Evolutionary conservation across 73 alveolate genomes (phyloP), one percentile per base, ranked within the genome.

Genomic region (Blepharisma stoltei): DNA sequence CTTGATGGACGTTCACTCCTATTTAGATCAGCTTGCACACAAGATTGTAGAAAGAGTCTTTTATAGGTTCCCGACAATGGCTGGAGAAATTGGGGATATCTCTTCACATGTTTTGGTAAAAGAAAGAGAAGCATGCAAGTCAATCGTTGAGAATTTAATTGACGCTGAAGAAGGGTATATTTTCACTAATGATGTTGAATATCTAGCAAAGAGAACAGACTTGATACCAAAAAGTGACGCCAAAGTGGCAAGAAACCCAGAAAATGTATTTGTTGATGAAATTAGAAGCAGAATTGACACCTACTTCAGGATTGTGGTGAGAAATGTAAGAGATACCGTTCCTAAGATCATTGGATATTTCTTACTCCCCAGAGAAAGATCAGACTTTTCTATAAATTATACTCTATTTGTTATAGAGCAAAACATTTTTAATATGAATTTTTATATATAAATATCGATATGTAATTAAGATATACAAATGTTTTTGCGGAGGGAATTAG

Each of bases 281-380:
- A 85, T 93, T 53, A 88, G 96, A 78, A 85, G 78, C 66, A 87
- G 97, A 82, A 68, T 93, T 41, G 98, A 93, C 65, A 76, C 92
- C 6, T 93, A 93, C 70, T 93, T 85, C 77, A 89, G 88, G 69
- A 71, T 91, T 25, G 95, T 93, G 20, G 83, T 91, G 43, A 91
- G 96, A 89, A 86, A 85, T 46, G 73, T 91, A 47, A 89, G 97
- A 83, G 98, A 93, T 75, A 77, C 92, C 32, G 81, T 93, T 14
- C 98, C 98, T 20, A 95, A 95, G 83, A 77, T 92, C 41, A 95
- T 95, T 77, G 99, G 99, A 7, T 87, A 81, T 87, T 91, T 89
- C 90, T 83, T 95, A 50, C 97, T 95, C 20, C 88, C 89, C 14
- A 85, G 93, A n/a, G n/a, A n/a, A n/a, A n/a, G n/a, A n/a, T n/a